phyloP scores from a whole-genome alignment of 306 rosid genomes.

The Quercus aquifolioides region DNA sequence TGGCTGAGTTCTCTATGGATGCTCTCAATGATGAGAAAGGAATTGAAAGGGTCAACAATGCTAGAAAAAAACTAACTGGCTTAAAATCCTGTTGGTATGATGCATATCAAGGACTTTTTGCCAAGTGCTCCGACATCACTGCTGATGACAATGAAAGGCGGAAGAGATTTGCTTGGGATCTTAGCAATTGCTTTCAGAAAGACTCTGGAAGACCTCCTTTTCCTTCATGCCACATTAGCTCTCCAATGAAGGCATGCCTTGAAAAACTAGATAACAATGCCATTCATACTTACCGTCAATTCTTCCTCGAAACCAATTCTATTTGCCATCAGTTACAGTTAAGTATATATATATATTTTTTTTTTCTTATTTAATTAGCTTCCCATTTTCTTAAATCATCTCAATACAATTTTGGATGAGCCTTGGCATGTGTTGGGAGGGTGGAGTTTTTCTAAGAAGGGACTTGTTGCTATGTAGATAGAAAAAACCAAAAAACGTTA shows the following conservation, averaged over 20 bases:
- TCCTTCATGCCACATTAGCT: slow-evolving; percentile 51
- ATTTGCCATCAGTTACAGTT: slow-evolving; percentile 87
- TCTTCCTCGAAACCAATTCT: slow-evolving; percentile 80
- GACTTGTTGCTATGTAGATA: not conserved
- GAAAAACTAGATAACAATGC: slow-evolving; percentile 45
- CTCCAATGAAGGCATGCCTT: slow-evolving; percentile 47
- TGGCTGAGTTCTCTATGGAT: slow-evolving; percentile 60
- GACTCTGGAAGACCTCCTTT: slow-evolving; percentile 67
- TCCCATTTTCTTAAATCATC: not conserved
- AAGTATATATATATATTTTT: slow-evolving; percentile 2
- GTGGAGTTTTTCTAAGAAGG: not conserved
- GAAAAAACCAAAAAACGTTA: not conserved
- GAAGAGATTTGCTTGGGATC: slow-evolving; percentile 83
- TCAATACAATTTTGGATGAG: not conserved
- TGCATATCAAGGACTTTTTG: slow-evolving; percentile 62
- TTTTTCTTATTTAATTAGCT: not conserved
- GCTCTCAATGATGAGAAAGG: slow-evolving; percentile 52
- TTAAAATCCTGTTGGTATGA: slow-evolving; percentile 66
- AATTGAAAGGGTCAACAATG: slow-evolving; percentile 45
- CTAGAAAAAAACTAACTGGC: slow-evolving; percentile 43
- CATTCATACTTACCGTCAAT: slow-evolving; percentile 70
- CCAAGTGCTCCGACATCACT: slow-evolving; percentile 65
- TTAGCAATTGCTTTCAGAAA: slow-evolving; percentile 82
- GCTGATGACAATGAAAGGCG: slow-evolving; percentile 53
- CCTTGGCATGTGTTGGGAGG: too few relatives aligned